Evolutionary conservation across 768 basidiomycete species (phyloP).

Genomic region (Russula virescens): DNA sequence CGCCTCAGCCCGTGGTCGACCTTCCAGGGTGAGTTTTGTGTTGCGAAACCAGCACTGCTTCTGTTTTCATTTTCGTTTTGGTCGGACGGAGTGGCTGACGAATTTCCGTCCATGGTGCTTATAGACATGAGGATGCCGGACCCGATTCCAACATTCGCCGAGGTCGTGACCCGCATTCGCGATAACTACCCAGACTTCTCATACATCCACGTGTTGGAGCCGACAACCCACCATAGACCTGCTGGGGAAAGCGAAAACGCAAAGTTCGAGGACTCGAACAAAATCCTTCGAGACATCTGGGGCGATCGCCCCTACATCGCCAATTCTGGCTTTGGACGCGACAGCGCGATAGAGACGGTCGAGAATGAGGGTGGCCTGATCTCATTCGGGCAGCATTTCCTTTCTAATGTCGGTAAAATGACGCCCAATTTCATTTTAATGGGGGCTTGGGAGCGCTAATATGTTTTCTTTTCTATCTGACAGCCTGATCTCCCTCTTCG

Average conservation of each 20-base stretch:
- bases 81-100: not conserved
- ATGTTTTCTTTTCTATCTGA: not conserved
- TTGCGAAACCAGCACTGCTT: too few relatives aligned
- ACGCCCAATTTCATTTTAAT: not conserved
- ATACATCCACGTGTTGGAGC: constrained; percentile 33
- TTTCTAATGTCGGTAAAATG: constrained; percentile 12
- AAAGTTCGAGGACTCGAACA: constrained; percentile 15
- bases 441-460: not conserved
- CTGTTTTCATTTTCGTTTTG: not conserved
- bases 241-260: not conserved
- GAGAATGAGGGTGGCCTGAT: constrained; percentile 18
- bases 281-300: constrained; percentile 28
- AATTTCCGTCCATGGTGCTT: too few relatives aligned
- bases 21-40: constrained; percentile 1
- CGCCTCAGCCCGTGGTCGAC: constrained; percentile 32
- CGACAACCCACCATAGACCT: constrained; percentile 2
- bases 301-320: constrained; percentile 23
- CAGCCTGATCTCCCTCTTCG: constrained; percentile 25
- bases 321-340: constrained; percentile 26
- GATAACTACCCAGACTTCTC: constrained; percentile 16
- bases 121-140: constrained; percentile 22
- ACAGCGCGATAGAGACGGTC: constrained; percentile 20
- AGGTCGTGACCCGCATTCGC: constrained; percentile 28
- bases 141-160: constrained; percentile 28
- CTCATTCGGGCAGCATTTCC: constrained; percentile 16